Evolutionary conservation across 139 green algal species (phyloP).

Genomic region (Ettlia oleoabundans): DNA sequence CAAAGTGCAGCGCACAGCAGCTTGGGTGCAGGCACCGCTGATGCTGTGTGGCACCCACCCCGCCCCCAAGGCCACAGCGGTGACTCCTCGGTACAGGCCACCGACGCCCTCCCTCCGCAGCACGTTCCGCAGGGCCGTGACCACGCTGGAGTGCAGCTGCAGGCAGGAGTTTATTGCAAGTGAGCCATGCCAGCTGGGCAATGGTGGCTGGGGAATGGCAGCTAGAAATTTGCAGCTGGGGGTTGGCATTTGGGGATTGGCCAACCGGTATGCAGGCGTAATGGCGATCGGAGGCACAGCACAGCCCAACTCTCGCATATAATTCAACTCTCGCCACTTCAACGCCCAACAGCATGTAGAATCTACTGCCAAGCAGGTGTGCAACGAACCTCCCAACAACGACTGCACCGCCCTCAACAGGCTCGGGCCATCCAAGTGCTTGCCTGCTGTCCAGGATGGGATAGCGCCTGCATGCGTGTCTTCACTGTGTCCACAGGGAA

Average conservation of each 20-base stretch:
- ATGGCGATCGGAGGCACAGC: background rate
- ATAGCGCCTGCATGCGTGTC: slow-evolving; percentile 94
- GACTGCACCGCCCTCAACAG: background rate
- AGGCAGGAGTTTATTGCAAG: too few species aligned
- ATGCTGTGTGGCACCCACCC: slow-evolving; percentile 55
- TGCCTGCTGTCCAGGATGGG: slow-evolving; percentile 85
- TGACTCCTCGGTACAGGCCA: slow-evolving; percentile 85
- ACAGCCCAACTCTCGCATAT: too few species aligned
- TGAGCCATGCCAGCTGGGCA: too few species aligned
- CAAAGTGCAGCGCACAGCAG: background rate
- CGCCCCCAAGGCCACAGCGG: slow-evolving; percentile 71
- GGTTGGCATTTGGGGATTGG: too few species aligned
- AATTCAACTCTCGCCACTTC: too few species aligned
- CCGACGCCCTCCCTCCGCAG: slow-evolving; percentile 76
- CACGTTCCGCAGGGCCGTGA: slow-evolving; percentile 61
- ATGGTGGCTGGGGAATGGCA: too few species aligned
- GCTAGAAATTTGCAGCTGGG: too few species aligned
- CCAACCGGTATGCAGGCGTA: background rate
- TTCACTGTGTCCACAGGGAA: slow-evolving; percentile 98
- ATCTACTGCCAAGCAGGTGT: background rate
- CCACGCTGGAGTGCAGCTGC: slow-evolving; percentile 75
- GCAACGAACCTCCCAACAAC: background rate
- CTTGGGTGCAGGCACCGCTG: background rate
- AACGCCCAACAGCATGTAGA: too few species aligned
- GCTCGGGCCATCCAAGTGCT: background rate